Conservation (phyloP, 2,329 filamentous ascomycete species). For the Neofusicoccum parvum region DNA sequence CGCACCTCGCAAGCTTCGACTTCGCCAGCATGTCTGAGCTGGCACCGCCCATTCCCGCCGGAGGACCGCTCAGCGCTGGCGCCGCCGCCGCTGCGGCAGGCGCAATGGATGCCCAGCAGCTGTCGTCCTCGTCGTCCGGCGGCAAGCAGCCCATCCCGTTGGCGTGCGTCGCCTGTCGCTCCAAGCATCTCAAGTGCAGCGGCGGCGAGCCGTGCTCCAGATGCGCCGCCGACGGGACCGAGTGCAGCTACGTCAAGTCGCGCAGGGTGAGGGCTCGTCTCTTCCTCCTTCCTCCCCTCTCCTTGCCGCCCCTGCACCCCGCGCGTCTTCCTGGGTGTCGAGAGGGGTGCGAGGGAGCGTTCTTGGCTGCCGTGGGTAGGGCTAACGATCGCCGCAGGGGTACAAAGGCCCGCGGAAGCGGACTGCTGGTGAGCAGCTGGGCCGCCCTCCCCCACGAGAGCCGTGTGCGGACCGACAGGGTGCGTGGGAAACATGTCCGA, state of each 20-base stretch:
- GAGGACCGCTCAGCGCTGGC: background rate
- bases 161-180: constrained; percentile 57
- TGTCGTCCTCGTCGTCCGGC: background rate
- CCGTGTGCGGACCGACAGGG: background rate
- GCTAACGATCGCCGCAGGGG: constrained; percentile 14
- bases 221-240: constrained; percentile 43
- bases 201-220: constrained; percentile 52
- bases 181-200: constrained; percentile 57
- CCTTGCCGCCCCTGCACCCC: constrained; percentile 20
- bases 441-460: background rate
- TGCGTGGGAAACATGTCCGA: background rate
- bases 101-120: background rate
- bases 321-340: constrained; percentile 24
- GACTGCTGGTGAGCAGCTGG: constrained; percentile 9
- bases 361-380: background rate
- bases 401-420: constrained; percentile 20
- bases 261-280: constrained; percentile 39
- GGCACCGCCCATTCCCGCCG: background rate
- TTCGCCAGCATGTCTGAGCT: background rate
- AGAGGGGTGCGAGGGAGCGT: constrained; percentile 22
- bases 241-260: constrained; percentile 55
- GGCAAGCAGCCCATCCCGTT: constrained; percentile 37
- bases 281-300: background rate
- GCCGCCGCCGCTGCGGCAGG: background rate
- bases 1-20: constrained; percentile 3